Evolutionary conservation across 495 filamentous ascomycete species (phyloP).

Genomic region (Neurospora hispaniola): DNA sequence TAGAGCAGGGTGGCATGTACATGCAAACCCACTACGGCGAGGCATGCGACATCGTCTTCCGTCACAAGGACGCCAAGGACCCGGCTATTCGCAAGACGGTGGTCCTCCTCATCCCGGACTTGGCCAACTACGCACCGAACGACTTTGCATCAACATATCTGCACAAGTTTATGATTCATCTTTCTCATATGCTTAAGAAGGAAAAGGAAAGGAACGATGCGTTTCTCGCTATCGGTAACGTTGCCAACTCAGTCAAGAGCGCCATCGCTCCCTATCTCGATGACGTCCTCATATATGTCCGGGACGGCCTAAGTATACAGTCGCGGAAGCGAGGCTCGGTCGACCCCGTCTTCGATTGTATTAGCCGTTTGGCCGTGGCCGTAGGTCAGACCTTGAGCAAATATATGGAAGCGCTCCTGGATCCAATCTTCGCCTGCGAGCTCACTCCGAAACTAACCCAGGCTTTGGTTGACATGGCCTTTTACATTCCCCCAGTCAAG

Average conservation of each 20-base stretch:
- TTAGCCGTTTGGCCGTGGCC: constrained; percentile 89
- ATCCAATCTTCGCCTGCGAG: constrained; percentile 94
- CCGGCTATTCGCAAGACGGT: constrained; percentile 77
- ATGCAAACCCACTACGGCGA: constrained; percentile 86
- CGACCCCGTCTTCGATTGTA: constrained; percentile 95
- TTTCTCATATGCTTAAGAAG: constrained; percentile 91
- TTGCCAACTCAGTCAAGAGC: constrained; percentile 90
- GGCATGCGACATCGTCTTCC: constrained; percentile 81
- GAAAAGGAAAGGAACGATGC: constrained; percentile 87
- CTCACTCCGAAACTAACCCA: constrained; percentile 86
- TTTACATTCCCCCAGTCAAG: constrained; percentile 94
- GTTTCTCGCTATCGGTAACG: constrained; percentile 88
- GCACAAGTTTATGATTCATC: constrained; percentile 92
- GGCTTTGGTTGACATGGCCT: constrained; percentile 93
- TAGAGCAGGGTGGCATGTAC: constrained; percentile 93
- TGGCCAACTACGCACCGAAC: constrained; percentile 84
- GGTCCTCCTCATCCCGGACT: constrained; percentile 75
- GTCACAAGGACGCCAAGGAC: constrained; percentile 85
- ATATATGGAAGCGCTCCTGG: constrained; percentile 90
- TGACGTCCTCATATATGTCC: constrained; percentile 80
- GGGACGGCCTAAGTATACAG: constrained; percentile 80
- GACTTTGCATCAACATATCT: constrained; percentile 77
- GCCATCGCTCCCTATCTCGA: constrained; percentile 93
- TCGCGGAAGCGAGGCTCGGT: constrained; percentile 59
- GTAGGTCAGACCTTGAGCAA: constrained; percentile 95